Evolutionary conservation across 331 rosid genomes (phyloP).

Genomic region (Quercus phellos): DNA sequence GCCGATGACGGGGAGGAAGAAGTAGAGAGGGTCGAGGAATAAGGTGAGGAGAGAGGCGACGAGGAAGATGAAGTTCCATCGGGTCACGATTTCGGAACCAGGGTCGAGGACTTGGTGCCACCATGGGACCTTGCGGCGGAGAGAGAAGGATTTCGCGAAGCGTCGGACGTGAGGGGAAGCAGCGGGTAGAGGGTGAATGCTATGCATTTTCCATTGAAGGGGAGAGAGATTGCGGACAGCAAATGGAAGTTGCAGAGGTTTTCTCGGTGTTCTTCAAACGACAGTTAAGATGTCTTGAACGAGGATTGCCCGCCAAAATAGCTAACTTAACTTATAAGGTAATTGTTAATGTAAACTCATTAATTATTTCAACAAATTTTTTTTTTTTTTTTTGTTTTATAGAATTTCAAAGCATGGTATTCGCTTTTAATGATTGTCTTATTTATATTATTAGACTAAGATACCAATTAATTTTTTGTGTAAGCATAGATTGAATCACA

Average conservation of each 20-base stretch:
- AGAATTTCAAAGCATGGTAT: no score
- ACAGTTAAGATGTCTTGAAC: background rate
- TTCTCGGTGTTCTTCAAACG: background rate
- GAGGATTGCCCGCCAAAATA: background rate
- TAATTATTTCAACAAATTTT: no score
- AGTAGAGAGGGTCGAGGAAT: constrained; percentile 78
- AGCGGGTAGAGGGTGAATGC: constrained; percentile 16
- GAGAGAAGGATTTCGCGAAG: constrained; percentile 37
- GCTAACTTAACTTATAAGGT: background rate
- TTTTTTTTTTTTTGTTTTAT: no score
- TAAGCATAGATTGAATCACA: no score
- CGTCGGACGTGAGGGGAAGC: constrained; percentile 32
- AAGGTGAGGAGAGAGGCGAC: constrained; percentile 52
- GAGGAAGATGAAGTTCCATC: constrained; percentile 65
- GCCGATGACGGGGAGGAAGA: constrained; percentile 58
- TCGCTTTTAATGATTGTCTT: no score
- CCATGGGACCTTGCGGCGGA: constrained; percentile 55
- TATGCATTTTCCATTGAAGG: constrained; percentile 1
- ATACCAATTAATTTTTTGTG: accelerated
- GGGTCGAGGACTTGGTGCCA: constrained; percentile 72
- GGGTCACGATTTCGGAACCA: constrained; percentile 40
- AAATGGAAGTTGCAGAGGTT: background rate
- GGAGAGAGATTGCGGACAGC: background rate
- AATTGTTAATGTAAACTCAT: no score
- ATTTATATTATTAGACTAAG: accelerated